These are phyloP conservation scores for Syzygium aromaticum DNA, from an alignment of 345 rosid species.

Conservation along the genomic window DNA sequence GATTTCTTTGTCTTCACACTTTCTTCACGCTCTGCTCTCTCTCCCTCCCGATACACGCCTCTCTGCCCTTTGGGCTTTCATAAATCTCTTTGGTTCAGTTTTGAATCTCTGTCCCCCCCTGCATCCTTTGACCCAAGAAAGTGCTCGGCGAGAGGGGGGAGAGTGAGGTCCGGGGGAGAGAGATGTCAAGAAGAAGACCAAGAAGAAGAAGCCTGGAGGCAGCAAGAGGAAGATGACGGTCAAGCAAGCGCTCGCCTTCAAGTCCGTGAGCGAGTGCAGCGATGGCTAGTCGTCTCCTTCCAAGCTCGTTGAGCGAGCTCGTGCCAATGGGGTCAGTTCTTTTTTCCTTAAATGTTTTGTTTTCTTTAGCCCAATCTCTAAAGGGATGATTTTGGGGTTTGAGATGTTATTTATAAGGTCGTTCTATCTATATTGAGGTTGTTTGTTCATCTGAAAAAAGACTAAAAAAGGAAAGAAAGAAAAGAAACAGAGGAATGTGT, in stretches of 20 bases:
- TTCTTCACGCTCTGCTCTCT: no score
- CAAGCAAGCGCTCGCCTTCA: conserved; percentile 60
- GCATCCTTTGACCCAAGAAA: not conserved
- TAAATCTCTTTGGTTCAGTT: not conserved
- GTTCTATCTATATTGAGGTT: not conserved
- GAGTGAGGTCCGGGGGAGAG: not conserved
- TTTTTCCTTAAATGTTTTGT: not conserved
- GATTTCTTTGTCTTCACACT: no score
- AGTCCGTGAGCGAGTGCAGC: conserved; percentile 74
- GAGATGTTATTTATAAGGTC: not conserved
- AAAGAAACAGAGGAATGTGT: not conserved
- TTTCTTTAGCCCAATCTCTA: not conserved
- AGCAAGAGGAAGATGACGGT: conserved; percentile 57
- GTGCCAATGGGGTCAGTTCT: no score
- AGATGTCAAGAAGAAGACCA: conserved; percentile 37
- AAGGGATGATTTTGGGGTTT: not conserved
- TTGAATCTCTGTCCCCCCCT: not conserved
- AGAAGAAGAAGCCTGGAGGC: conserved; percentile 77
- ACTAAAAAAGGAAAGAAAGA: not conserved
- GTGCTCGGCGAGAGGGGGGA: not conserved
- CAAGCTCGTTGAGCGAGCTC: no score
- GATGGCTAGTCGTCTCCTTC: conserved; percentile 91
- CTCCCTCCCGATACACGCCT: not conserved
- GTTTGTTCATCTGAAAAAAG: not conserved
- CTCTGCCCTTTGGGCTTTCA: not conserved